A percentile compares a stretch with the other conserved stretches of the same genome.
Evolutionary conservation across 306 rosid species (phyloP).

Genomic region (Elaeagnus macrophylla): DNA sequence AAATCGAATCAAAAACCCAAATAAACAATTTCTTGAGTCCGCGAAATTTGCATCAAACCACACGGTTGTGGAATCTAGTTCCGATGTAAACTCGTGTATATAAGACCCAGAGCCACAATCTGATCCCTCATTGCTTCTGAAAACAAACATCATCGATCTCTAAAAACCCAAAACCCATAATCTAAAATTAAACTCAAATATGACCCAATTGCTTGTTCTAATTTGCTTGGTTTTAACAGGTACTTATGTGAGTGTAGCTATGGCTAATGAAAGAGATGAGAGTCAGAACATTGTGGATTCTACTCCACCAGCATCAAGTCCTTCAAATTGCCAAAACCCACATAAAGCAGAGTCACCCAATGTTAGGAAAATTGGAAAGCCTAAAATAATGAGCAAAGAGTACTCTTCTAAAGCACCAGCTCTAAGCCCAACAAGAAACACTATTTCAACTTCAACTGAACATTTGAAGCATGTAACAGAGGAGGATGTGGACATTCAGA

Average conservation of each 20-base stretch:
- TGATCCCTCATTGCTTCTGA: slow-evolving; percentile 16
- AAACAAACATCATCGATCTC: not conserved
- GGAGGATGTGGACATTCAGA: slow-evolving; percentile 16
- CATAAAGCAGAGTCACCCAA: slow-evolving; percentile 15
- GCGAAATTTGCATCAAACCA: slow-evolving; percentile 48
- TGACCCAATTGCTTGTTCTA: slow-evolving; percentile 32
- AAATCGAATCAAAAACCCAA: slow-evolving; percentile 10
- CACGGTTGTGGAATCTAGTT: slow-evolving; percentile 31
- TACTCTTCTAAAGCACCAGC: slow-evolving; percentile 14
- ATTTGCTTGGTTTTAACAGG: slow-evolving; percentile 35
- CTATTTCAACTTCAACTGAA: not conserved
- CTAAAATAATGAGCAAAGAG: not conserved
- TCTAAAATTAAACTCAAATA: slow-evolving; percentile 9
- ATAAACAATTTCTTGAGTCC: slow-evolving; percentile 12
- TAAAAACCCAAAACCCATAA: not conserved
- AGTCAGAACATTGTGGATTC: slow-evolving; percentile 3
- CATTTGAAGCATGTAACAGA: slow-evolving; percentile 13
- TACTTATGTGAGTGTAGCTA: slow-evolving; percentile 23
- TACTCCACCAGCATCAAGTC: slow-evolving; percentile 15
- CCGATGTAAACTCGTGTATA: slow-evolving; percentile 11
- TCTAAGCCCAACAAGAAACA: slow-evolving; percentile 18
- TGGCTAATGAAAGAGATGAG: slow-evolving; percentile 23
- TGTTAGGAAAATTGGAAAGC: slow-evolving; percentile 51
- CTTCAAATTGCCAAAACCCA: not conserved
- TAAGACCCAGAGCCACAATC: slow-evolving; percentile 16